These are phyloP conservation scores for Whalleya microplaca DNA, from an alignment of 2,329 filamentous ascomycete species.

Conservation along the genomic window DNA sequence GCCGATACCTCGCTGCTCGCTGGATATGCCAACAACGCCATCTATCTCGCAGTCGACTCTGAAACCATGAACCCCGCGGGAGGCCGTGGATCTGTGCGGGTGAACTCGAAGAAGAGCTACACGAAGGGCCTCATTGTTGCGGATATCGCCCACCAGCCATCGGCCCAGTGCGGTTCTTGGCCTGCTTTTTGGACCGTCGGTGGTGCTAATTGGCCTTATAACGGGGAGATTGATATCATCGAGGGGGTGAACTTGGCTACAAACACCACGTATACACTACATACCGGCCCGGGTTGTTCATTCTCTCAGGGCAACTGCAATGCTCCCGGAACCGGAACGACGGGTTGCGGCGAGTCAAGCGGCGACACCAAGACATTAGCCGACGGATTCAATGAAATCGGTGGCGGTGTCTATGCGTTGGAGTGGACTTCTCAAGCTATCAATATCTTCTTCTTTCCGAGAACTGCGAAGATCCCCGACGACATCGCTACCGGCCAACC, in stretches of 20 bases:
- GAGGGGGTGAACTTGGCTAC: conserved; percentile 72
- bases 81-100: conserved; percentile 72
- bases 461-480: conserved; percentile 59
- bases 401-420: conserved; percentile 73
- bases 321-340: conserved; percentile 48
- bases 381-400: conserved; percentile 69
- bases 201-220: conserved; percentile 68
- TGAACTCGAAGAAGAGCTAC: conserved; percentile 69
- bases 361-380: conserved; percentile 62
- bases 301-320: conserved; percentile 61
- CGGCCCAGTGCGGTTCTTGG: conserved; percentile 72
- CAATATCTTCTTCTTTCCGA: conserved; percentile 81
- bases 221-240: conserved; percentile 80
- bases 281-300: conserved; percentile 65
- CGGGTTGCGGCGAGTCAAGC: conserved; percentile 63
- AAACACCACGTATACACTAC: conserved; percentile 67
- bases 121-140: conserved; percentile 71
- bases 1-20: conserved; percentile 64
- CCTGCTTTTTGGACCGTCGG: conserved; percentile 74
- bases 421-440: conserved; percentile 78
- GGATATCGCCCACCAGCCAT: conserved; percentile 79
- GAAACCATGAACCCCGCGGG: conserved; percentile 55
- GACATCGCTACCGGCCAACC: conserved; percentile 62
- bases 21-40: conserved; percentile 54
- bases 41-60: conserved; percentile 74